Base-by-base conservation (phyloP, 2,329 filamentous ascomycete genomes). In the Diaporthe humulicola region DNA sequence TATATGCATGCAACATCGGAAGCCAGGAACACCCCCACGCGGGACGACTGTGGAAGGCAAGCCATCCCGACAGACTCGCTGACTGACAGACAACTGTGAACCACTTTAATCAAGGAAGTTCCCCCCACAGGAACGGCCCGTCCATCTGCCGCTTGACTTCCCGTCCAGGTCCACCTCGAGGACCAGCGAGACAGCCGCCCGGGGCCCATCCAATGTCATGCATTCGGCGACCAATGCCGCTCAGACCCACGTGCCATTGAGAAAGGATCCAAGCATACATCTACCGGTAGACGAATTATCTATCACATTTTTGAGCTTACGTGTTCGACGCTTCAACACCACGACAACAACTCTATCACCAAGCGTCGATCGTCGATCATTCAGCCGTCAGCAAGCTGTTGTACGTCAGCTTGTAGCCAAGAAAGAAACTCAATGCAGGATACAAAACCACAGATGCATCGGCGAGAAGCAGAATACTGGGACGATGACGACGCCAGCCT, bases 251-350 rank as follows among this genome's bases (percentile, higher is more conserved):
- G 54, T 57, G 54, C 54, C 10, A 1, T 17, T 36, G 9, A 28
- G 6, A 25, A 56, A 36, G 54, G 54, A 30, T 57, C 54, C 54
- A 36, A 57, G 54, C 54, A 57, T 17, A 22, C n/a, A 33, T 30
- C 54, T 36, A 19, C 54, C 54, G 8, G 54, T 57, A 28, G 14
- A 5, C 14, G 17, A 56, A 17, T 14, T 56, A 33, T 57, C 30
- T 36, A 57, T 57, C 54, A 57, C 54, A 57, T 22, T 57, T 57
- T 22, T 28, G 52, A 57, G 54, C 54, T 57, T 57, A 57, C 54
- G 54, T 57, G 54, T 57, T 57, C 19, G 54, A 57, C 30, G 54
- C 54, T 36, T 57, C 54, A 57, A 36, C 30, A n/a, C 17, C 28
- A 4, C 8, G 54, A 57, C 54, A 57, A 22, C 54, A 57, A 57